These are phyloP conservation scores for Blechomonas ayalai DNA, from an alignment of 208 protist genomes.

Conservation along the genomic window DNA sequence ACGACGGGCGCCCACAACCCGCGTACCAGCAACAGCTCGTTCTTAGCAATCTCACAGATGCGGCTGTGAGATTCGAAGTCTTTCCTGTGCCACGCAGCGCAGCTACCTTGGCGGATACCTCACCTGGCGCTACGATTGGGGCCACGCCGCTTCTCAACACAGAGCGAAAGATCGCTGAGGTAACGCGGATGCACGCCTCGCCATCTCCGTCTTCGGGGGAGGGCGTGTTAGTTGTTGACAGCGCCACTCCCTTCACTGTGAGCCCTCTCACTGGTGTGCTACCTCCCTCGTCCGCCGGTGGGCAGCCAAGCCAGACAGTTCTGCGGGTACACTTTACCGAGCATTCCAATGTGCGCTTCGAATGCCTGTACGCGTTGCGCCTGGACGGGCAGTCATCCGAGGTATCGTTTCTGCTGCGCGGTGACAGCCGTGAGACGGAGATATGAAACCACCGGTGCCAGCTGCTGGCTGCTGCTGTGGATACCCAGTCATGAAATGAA, in stretches of 20 bases:
- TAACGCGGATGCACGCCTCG: slow-evolving; percentile 24
- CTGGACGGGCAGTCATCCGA: slow-evolving; percentile 31
- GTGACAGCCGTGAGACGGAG: slow-evolving; percentile 79
- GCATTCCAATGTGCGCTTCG: slow-evolving; percentile 67
- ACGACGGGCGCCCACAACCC: slow-evolving; percentile 74
- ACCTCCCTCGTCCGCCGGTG: slow-evolving; percentile 60
- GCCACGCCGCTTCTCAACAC: not conserved
- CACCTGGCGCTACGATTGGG: not conserved
- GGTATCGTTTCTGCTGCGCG: slow-evolving; percentile 38
- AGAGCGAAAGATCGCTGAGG: slow-evolving; percentile 29
- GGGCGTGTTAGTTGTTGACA: slow-evolving; percentile 17
- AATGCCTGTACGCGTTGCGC: slow-evolving; percentile 45
- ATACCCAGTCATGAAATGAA: too few relatives aligned
- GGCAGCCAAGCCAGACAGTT: slow-evolving; percentile 36
- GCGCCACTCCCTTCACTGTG: slow-evolving; percentile 39
- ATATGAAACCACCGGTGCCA: slow-evolving; percentile 25
- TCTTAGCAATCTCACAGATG: slow-evolving; percentile 40
- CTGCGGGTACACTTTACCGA: slow-evolving; percentile 46
- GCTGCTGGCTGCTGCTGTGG: too few relatives aligned
- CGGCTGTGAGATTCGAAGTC: slow-evolving; percentile 36
- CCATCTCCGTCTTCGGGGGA: not conserved
- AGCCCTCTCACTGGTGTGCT: slow-evolving; percentile 32
- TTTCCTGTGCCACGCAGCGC: slow-evolving; percentile 7
- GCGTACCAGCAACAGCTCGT: slow-evolving; percentile 46
- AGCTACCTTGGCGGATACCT: not conserved